Evolutionary conservation across 441 rosid species (phyloP).

Genomic region (Brassica balearica): DNA sequence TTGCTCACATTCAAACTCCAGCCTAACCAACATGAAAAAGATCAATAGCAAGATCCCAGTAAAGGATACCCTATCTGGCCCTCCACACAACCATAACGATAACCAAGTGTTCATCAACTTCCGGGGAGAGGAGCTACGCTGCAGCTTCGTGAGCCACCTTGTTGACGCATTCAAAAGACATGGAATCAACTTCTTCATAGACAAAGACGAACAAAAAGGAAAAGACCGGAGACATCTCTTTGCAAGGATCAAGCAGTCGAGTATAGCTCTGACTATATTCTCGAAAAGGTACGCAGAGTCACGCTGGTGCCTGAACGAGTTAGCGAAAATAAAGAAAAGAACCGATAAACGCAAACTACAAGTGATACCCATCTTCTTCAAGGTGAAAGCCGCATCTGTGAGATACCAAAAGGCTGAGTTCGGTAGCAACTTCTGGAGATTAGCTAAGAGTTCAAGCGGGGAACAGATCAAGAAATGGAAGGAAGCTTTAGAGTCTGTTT

Average conservation of each 20-base stretch:
- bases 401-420: background rate
- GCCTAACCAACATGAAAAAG: background rate
- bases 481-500: background rate
- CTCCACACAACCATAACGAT: background rate
- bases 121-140: slow-evolving; percentile 4
- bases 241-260: background rate
- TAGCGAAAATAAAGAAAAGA: background rate
- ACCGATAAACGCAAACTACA: background rate
- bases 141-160: background rate
- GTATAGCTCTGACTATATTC: background rate
- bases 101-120: background rate
- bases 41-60: background rate
- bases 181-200: background rate
- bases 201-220: background rate
- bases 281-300: background rate
- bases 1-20: background rate
- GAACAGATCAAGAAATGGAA: slow-evolving; percentile 3
- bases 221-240: background rate
- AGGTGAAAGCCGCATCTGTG: background rate
- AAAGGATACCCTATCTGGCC: background rate
- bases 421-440: background rate
- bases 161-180: background rate
- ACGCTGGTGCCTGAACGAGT: background rate
- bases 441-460: background rate
- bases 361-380: background rate